Evolutionary conservation across 768 basidiomycete genomes (phyloP).

Genomic region (Lactifluus echinatus): DNA sequence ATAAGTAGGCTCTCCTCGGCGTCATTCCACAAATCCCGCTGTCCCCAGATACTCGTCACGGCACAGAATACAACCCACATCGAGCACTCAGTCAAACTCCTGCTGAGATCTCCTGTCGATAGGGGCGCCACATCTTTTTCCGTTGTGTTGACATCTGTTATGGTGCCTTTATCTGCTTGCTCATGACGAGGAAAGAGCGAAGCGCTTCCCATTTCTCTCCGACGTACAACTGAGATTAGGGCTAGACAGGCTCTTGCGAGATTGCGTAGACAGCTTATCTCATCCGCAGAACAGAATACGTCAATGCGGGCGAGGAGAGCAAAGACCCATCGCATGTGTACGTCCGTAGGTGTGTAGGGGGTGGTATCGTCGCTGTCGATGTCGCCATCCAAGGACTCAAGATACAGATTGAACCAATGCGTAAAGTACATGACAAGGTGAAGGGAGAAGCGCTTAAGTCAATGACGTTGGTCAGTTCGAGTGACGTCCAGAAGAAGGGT

Average conservation of each 20-base stretch:
- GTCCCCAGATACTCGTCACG: conserved; percentile 64
- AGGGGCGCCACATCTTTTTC: neutral
- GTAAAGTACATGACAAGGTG: conserved; percentile 80
- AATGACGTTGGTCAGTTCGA: conserved; percentile 18
- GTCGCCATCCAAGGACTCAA: conserved; percentile 29
- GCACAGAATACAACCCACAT: conserved; percentile 71
- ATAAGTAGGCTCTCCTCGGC: conserved; percentile 35
- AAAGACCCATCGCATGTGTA: conserved; percentile 74
- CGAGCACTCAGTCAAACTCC: conserved; percentile 35
- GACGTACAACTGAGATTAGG: conserved; percentile 21
- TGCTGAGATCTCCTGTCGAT: neutral
- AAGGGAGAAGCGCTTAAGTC: conserved; percentile 49
- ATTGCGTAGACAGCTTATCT: conserved; percentile 66
- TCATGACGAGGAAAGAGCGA: neutral
- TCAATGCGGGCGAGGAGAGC: conserved; percentile 62
- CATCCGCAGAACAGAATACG: conserved; percentile 61
- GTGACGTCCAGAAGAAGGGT: neutral
- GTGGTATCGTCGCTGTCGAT: conserved; percentile 21
- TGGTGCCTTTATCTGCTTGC: neutral
- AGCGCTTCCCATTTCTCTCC: neutral
- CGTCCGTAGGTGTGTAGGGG: conserved; percentile 35
- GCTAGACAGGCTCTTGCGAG: conserved; percentile 62
- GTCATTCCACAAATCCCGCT: conserved; percentile 74
- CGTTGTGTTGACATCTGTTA: neutral
- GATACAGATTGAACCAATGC: conserved; percentile 64